Evolutionary conservation across 257 asterid genomes (phyloP), one percentile per base, ranked within the genome.

Genomic region (Solanum sejunctum): DNA sequence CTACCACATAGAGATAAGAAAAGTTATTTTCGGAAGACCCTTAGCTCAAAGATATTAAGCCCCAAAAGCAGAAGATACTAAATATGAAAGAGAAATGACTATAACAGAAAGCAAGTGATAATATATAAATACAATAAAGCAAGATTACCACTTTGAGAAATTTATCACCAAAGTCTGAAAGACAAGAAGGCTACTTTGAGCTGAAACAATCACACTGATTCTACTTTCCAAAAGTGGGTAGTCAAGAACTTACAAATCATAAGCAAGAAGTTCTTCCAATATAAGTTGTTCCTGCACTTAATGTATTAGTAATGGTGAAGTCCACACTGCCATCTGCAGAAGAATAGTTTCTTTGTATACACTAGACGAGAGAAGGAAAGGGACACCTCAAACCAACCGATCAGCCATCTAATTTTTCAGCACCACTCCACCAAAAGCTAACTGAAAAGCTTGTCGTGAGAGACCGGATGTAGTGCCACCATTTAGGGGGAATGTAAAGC

Each of bases 401-500:
- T n/a, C 52, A 17, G 85, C 54, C 4, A 77, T 71, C 61, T 89
- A 82, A 85, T 83, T 88, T 64, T 8, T 77, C 90, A 12, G 56
- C 55, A 6, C 85, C 87, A 79, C 93, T 91, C 98, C 99, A 97
- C 99, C 99, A 97, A 90, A 97, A 97, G 93, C 99, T 97, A 85
- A 97, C 99, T 1, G 98, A 97, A 89, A 97, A 95, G 89, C 99
- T 97, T 39, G 93, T 85, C 12, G 97, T 94, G 55, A 97, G 98
- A 67, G 98, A 97, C 45, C 98, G 91, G 71, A 97, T 98, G 55
- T 97, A 97, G 89, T 97, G 98, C 99, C 99, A 97, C 98, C 99
- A 97, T 86, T 92, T 97, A 12, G 99, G 98, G 89, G 99, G 99
- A 66, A 97, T 95, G 88, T 97, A 97, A 18, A 97, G 93, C 99